Evolutionary conservation across 306 rosid species (phyloP), one percentile per base, ranked within the genome.

Genomic region (Begonia peltatifolia): DNA sequence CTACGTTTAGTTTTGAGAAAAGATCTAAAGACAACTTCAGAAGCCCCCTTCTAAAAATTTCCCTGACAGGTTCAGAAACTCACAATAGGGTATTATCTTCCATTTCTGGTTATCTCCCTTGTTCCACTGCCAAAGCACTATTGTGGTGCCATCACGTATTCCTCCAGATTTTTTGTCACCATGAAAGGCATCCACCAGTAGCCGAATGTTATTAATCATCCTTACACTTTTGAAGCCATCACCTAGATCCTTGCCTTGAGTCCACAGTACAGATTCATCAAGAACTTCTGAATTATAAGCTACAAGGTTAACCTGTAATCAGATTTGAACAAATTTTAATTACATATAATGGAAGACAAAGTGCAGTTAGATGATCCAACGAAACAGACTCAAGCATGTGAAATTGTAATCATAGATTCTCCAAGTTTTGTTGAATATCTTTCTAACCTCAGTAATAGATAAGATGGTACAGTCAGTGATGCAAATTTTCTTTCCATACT

Each of bases 81-180:
- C 71, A 86, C 95, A 82, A 49, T 77, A 62, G 48, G 80, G 79
- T 13, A 68, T 4, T 58, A 87, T 87, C 76, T 55, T 83, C 94
- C 96, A 87, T 3, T 38, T 74, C 65, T 83, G 96, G 82, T 83
- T 87, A 42, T 83, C 94, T 50, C 94, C 90, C 15, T 68, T 67
- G 74, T 87, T 83, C 86, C 93, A 83, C 0, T 71, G 44, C 94
- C 89, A 87, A 58, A 83, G 77, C 54, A 80, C 94, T 50, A 87
- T 55, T 6, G 71, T 60, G 23, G 89, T 87, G 65, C 94, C 94
- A 66, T 87, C 87, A 53, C 47, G 94, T 18, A 87, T 79, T n/a
- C 96, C 96, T 41, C 88, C 95, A 56, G 93, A 82, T 14, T 65
- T 51, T 74, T 78, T 70, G 41, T 87, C 94, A 5, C 94, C 96